Percentiles rank a stretch among this genome's conserved stretches.
Conservation (phyloP, 805 yeast genomes). For the Candida railenensis region DNA sequence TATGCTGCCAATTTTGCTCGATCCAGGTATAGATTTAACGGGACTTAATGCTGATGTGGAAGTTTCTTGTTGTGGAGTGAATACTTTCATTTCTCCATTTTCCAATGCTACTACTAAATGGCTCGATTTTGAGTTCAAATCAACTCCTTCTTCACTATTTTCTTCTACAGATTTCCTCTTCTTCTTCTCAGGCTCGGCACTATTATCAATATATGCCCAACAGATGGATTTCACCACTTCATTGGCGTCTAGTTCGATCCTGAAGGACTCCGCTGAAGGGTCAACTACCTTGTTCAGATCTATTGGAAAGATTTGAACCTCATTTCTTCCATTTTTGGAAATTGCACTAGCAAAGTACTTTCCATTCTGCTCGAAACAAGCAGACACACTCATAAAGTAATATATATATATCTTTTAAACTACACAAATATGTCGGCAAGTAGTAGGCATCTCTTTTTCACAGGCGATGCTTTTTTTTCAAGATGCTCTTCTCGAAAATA, state of each 20-base stretch:
- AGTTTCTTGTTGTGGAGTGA: slow-evolving; percentile 34
- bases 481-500: background rate
- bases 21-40: background rate
- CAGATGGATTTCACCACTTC: slow-evolving; percentile 32
- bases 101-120: slow-evolving; percentile 32
- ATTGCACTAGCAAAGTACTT: slow-evolving; percentile 36
- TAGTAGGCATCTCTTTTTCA: background rate
- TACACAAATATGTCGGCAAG: background rate
- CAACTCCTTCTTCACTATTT: slow-evolving; percentile 18
- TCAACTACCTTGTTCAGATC: slow-evolving; percentile 10
- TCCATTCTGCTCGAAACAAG: slow-evolving; percentile 25
- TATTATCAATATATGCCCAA: slow-evolving; percentile 28
- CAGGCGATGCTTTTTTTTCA: background rate
- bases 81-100: slow-evolving; percentile 40
- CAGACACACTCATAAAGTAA: background rate
- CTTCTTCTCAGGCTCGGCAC: slow-evolving; percentile 9
- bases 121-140: slow-evolving; percentile 5
- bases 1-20: slow-evolving; percentile 11
- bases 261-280: slow-evolving; percentile 20
- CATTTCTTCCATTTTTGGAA: slow-evolving; percentile 45
- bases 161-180: slow-evolving; percentile 7
- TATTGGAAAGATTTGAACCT: slow-evolving; percentile 41
- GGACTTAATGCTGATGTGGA: background rate
- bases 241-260: slow-evolving; percentile 41
- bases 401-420: background rate